Percentiles rank a stretch among this genome's conserved stretches.
Conservation (phyloP, 2,329 filamentous ascomycete genomes). For the Didymella exigua region DNA sequence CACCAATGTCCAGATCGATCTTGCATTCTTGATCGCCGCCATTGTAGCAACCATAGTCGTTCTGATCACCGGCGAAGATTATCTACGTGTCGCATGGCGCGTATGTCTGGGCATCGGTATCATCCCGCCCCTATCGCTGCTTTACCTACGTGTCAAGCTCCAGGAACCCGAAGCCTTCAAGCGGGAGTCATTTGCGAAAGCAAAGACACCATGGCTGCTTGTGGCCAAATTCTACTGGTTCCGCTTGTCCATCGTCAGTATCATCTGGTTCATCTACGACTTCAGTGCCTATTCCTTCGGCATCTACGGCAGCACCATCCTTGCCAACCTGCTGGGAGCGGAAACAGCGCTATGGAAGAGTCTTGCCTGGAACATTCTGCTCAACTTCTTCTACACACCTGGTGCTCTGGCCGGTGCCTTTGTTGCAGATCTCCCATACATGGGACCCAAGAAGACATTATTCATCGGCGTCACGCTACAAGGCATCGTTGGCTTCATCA, state of each 20-base stretch:
- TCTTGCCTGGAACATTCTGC: conserved; percentile 87
- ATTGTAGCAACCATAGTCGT: conserved; percentile 74
- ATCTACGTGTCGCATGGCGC: conserved; percentile 80
- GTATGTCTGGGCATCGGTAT: conserved; percentile 68
- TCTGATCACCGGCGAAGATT: conserved; percentile 59
- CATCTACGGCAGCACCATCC: conserved; percentile 80
- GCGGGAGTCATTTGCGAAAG: conserved; percentile 55
- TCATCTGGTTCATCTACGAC: conserved; percentile 64
- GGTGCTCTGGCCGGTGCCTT: conserved; percentile 80
- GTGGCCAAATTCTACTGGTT: conserved; percentile 62
- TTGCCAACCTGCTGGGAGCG: conserved; percentile 67
- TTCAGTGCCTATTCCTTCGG: conserved; percentile 85
- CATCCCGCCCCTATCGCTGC: conserved; percentile 58
- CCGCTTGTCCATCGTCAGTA: conserved; percentile 58
- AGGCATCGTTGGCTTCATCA: conserved; percentile 82
- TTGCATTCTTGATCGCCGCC: conserved; percentile 80
- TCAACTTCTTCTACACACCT: conserved; percentile 88
- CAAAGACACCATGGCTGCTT: conserved; percentile 48
- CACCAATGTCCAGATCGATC: conserved; percentile 86
- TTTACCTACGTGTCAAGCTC: conserved; percentile 64
- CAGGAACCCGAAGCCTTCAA: conserved; percentile 61
- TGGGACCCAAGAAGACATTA: conserved; percentile 79
- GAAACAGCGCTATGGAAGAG: conserved; percentile 70
- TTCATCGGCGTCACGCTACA: conserved; percentile 73
- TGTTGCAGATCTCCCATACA: conserved; percentile 67